Base-by-base conservation (phyloP, 73 alveolate genomes). In the Symbiodinium natans region DNA sequence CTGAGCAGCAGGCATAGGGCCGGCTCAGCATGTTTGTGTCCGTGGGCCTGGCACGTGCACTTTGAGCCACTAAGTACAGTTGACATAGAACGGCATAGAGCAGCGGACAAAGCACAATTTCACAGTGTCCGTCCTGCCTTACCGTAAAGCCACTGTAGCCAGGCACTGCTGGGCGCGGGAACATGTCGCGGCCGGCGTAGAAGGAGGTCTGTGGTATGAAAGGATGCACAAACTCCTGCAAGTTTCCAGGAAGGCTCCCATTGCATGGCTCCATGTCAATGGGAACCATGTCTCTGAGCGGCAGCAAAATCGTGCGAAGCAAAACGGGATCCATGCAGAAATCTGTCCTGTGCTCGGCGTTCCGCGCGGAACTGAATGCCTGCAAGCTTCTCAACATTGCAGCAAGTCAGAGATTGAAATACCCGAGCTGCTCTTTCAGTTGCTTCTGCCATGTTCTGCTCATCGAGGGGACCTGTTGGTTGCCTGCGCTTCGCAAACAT, bases 291-390 rank as follows among this genome's bases (percentile, higher is more conserved):
- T 46, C 59, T 46, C 6, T 9, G 21, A 46, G 59, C 59, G 59
- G 13, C 21, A 46, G 59, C 13, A 9, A 46, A 6, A 46, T 13
- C 59, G 6, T 13, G 6, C 59, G 21, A 46, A 46, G 13, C 59
- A 9, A n/a, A n/a, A n/a, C n/a, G n/a, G n/a, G n/a, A 23, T 23
- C 40, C 15, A 3, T 63, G 38, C 80, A 63, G 80, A 29, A 29
- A 21, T 11, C 36, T 75, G 82, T 36, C 95, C 95, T 88, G 68
- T 3, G 95, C 86, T 3, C 95, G 85, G 27, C 95, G 95, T 40
- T 88, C 95, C 11, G 95, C 86, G 38, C 95, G 95, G 43, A 88
- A 88, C 43, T 88, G 95, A 46, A 88, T 88, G 74, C 95, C 95
- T 88, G 41, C 83, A 33, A 29, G 21, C 74, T n/a, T n/a, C n/a